Evolutionary conservation across 441 rosid species (phyloP).

Genomic region (Melastoma candidum): DNA sequence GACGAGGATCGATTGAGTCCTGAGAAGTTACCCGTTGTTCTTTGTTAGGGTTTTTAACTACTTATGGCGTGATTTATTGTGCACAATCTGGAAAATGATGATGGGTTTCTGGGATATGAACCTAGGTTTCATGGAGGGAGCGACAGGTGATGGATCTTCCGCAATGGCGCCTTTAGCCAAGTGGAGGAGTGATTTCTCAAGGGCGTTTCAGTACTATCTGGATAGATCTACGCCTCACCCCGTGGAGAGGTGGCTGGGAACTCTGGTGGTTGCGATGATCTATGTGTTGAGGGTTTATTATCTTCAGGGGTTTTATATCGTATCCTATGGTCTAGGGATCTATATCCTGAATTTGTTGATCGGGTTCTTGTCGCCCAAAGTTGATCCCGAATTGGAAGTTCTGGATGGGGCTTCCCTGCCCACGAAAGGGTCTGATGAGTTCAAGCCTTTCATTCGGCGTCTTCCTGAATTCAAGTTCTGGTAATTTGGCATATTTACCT

Average conservation of each 20-base stretch:
- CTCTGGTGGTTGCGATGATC: background rate
- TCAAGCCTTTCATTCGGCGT: conserved; percentile 10
- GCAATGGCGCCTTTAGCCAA: too few species aligned
- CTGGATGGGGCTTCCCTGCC: conserved; percentile 5
- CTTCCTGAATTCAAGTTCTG: conserved; percentile 12
- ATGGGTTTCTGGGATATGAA: too few species aligned
- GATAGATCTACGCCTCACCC: too few species aligned
- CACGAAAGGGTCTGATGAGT: conserved; percentile 3
- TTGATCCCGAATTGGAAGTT: conserved; percentile 8
- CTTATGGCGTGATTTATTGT: too few species aligned
- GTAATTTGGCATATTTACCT: conserved; percentile 4
- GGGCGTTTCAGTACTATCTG: too few species aligned
- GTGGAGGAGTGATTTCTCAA: too few species aligned
- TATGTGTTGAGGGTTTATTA: conserved; percentile 6
- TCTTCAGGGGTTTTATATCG: conserved; percentile 8
- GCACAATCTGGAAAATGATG: too few species aligned
- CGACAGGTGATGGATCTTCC: too few species aligned
- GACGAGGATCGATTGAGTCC: too few species aligned
- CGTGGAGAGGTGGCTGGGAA: conserved; percentile 9
- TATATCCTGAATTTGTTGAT: conserved; percentile 10
- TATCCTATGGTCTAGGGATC: conserved; percentile 4
- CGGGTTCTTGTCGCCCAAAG: conserved; percentile 6
- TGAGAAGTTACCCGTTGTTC: too few species aligned
- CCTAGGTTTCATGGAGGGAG: too few species aligned
- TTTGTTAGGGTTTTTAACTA: too few species aligned